Conservation (phyloP, 805 yeast genomes). For the Myxozyma monticola region DNA sequence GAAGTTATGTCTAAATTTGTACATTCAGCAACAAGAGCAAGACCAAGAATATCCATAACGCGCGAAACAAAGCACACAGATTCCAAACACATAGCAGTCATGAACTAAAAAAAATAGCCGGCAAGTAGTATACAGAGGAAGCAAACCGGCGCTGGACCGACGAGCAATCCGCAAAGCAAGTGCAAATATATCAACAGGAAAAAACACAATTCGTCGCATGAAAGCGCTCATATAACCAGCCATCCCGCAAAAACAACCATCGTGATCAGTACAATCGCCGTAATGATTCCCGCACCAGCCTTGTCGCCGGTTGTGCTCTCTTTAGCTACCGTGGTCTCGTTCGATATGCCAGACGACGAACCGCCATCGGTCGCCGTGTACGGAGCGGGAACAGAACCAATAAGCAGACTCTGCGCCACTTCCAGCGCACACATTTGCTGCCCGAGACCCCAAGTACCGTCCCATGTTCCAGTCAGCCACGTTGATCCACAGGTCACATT, state of each 20-base stretch:
- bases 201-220: too few relatives aligned
- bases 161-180: too few relatives aligned
- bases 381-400: conserved; percentile 43
- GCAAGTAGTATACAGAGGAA: too few relatives aligned
- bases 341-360: conserved; percentile 52
- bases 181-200: too few relatives aligned
- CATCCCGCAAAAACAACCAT: conserved; percentile 20
- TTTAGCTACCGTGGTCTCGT: conserved; percentile 55
- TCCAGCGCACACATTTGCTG: conserved; percentile 89
- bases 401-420: conserved; percentile 43
- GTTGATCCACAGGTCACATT: conserved; percentile 85
- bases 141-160: too few relatives aligned
- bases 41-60: too few relatives aligned
- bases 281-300: conserved; percentile 27
- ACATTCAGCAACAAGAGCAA: too few relatives aligned
- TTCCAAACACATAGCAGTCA: too few relatives aligned
- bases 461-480: conserved; percentile 71
- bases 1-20: too few relatives aligned
- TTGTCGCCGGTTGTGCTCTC: conserved; percentile 14
- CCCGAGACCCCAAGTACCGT: conserved; percentile 76
- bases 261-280: conserved; percentile 8
- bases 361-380: conserved; percentile 40
- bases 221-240: conserved; percentile 15
- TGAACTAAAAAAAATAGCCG: too few relatives aligned
- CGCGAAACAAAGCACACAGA: too few relatives aligned